Evolutionary conservation across 2,329 filamentous ascomycete species (phyloP).

Genomic region (Coniochaeta sp.): DNA sequence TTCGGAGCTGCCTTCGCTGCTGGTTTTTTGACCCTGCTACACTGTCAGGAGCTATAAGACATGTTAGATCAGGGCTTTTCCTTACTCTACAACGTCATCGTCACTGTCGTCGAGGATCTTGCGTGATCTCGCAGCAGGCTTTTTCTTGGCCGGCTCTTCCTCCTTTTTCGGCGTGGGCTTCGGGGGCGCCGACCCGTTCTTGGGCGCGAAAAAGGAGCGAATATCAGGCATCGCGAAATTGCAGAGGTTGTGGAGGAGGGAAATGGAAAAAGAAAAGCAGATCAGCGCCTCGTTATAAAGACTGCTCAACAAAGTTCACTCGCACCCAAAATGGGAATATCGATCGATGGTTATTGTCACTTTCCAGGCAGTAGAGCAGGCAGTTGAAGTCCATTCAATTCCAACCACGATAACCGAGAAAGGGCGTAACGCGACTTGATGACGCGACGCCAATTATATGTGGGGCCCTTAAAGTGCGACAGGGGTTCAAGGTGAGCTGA

Average conservation of each 20-base stretch:
- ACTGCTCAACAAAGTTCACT: too few species aligned
- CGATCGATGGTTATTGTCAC: too few species aligned
- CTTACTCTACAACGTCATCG: slow-evolving; percentile 55
- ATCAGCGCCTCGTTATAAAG: too few species aligned
- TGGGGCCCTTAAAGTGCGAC: background rate
- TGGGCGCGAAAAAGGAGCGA: slow-evolving; percentile 80
- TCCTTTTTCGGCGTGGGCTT: slow-evolving; percentile 39
- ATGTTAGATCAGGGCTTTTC: too few species aligned
- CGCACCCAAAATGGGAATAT: too few species aligned
- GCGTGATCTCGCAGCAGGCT: slow-evolving; percentile 43
- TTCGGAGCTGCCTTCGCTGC: slow-evolving; percentile 38
- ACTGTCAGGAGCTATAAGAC: too few species aligned
- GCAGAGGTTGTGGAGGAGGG: background rate
- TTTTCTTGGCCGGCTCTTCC: slow-evolving; percentile 34
- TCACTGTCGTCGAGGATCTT: slow-evolving; percentile 78
- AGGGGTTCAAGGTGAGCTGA: background rate
- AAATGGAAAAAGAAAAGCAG: too few species aligned
- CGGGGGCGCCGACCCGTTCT: slow-evolving; percentile 51
- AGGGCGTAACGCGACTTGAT: slow-evolving; percentile 1
- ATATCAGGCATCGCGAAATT: slow-evolving; percentile 71
- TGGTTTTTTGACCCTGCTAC: slow-evolving; percentile 46
- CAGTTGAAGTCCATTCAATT: too few species aligned
- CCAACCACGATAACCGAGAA: too few species aligned
- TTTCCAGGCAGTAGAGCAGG: too few species aligned
- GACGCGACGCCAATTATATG: background rate